These are phyloP conservation scores for Hypoxylon rubiginosum DNA, from an alignment of 2,329 filamentous ascomycete species.

Conservation along the genomic window DNA sequence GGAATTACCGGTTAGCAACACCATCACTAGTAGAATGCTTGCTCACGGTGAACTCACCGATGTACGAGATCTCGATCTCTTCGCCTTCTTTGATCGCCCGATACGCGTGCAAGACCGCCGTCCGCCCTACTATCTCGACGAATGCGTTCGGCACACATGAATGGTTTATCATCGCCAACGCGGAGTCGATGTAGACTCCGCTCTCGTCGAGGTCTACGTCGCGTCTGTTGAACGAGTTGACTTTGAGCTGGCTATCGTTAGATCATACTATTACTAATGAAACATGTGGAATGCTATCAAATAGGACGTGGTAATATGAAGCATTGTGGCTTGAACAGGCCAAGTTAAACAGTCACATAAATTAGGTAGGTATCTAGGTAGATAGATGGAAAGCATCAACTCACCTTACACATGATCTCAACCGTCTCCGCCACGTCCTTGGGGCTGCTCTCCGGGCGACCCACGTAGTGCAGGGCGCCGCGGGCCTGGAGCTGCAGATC, in stretches of 20 bases:
- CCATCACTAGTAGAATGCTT: background rate
- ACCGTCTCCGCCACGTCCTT: constrained; percentile 57
- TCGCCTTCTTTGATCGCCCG: constrained; percentile 63
- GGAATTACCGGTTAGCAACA: constrained; percentile 5
- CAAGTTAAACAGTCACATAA: no score
- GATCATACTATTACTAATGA: background rate
- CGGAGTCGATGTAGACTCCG: constrained; percentile 69
- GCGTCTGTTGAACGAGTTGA: constrained; percentile 71
- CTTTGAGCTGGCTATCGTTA: constrained; percentile 63
- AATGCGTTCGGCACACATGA: constrained; percentile 72
- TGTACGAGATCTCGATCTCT: constrained; percentile 73
- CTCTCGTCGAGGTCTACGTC: constrained; percentile 66
- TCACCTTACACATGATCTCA: constrained; percentile 68
- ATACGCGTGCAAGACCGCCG: constrained; percentile 65
- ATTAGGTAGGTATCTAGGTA: background rate
- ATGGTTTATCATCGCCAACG: constrained; percentile 72
- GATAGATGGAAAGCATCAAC: constrained; percentile 28
- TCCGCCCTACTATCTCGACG: constrained; percentile 67
- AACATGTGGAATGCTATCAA: no score
- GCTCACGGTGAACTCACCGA: constrained; percentile 58
- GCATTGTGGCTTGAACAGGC: no score
- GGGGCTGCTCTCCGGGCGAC: constrained; percentile 54
- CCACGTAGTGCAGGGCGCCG: constrained; percentile 64
- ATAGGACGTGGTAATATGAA: no score
- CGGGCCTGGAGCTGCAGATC: constrained; percentile 65